phyloP scores from a whole-genome alignment of 176 grass and related monocot genomes.

The Raddia distichophylla region DNA sequence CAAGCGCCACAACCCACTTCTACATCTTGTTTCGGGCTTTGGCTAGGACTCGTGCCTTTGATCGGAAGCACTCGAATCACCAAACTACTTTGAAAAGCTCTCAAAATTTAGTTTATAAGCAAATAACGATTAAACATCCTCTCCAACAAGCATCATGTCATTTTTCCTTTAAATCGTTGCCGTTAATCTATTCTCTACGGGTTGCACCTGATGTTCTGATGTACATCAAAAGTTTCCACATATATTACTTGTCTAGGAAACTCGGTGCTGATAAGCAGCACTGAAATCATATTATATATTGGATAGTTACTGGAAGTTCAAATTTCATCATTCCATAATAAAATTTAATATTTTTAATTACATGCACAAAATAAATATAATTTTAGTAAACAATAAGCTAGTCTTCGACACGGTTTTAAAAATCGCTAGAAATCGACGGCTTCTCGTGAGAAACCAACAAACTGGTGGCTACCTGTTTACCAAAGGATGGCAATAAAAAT shows the following conservation, averaged over 20 bases:
- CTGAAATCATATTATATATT: background rate
- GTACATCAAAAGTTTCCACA: background rate
- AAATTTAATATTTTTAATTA: background rate
- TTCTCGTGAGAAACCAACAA: no score
- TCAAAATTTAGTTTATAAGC: no score
- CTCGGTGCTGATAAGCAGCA: background rate
- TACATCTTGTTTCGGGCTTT: no score
- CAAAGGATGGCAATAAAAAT: no score
- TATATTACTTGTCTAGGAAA: background rate
- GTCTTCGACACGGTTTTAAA: background rate
- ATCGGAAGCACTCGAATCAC: no score
- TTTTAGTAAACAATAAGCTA: background rate
- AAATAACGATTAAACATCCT: background rate
- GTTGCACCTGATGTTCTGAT: background rate
- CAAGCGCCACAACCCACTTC: no score
- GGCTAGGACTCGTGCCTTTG: no score
- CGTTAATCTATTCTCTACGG: background rate
- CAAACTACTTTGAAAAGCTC: no score
- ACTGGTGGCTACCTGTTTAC: no score
- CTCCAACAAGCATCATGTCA: background rate
- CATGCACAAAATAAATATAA: background rate
- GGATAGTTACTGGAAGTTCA: slow-evolving; percentile 7
- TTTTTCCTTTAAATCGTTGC: background rate
- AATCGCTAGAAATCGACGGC: no score
- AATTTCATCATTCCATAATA: background rate